Base-by-base conservation (phyloP, 2,329 filamentous ascomycete species). In the Biscogniauxia mediterranea region DNA sequence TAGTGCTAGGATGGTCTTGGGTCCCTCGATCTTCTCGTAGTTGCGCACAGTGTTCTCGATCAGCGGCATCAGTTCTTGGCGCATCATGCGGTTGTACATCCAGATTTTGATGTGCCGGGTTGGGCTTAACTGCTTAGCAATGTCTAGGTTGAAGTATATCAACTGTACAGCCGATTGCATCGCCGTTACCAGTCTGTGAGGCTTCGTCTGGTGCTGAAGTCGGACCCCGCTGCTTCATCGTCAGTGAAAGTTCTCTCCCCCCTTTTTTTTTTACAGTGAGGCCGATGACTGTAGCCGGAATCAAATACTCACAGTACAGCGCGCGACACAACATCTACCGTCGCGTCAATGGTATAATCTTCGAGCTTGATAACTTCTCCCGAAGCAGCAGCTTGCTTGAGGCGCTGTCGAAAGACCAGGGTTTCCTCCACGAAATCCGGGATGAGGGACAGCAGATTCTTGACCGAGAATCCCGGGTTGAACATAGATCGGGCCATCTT, bases 391-490 rank as follows among this genome's bases (percentile, higher is more conserved):
- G 59, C 57, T 53, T 66, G 58, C 55, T 62, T 56, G 52, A 75
- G 64, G 23, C 62, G 61, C 23, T 68, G 68, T 38, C 66, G 66
- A 59, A 71, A 72, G 28, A 69, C 64, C 26, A 64, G 57, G 15
- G 66, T 67, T 59, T 74, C 73, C 21, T 76, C 70, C 9, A 76
- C 61, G 52, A 76, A 70, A n/a, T 60, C 64, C 2, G 75, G 75
- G 1, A 75, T 68, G 21, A 78, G 61, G 0, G 72, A 71, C 53
- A 75, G 68, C 28, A 79, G 57, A 59, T 79, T 77, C 58, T 68
- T 73, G 9, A 68, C 66, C 0, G 74, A 73, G 64, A 79, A 79
- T 5, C 76, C 76, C 3, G 74, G 74, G 62, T 77, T 78, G 68
- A 78, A 78, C 38, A 75, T 64, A 46, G 63, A 65, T 55, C 76